A percentile compares a stretch with the other conserved stretches of the same genome.
Conservation (phyloP, 2,329 filamentous ascomycete genomes). For the Alternaria infectoria region DNA sequence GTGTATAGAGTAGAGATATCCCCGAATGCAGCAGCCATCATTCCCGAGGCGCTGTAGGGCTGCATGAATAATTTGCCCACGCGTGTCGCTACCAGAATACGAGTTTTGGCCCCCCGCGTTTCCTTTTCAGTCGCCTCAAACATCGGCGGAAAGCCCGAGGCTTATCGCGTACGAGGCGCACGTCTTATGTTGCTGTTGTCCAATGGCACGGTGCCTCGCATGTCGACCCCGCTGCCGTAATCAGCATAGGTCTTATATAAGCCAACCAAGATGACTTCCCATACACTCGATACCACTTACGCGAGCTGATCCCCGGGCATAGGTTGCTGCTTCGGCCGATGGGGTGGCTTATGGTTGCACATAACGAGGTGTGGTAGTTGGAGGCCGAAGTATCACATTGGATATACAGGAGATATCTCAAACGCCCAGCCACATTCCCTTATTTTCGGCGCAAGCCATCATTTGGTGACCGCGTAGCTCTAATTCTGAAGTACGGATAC, state of each 20-base stretch:
- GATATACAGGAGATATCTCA: not conserved
- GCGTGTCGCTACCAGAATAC: not conserved
- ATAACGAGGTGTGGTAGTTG: not conserved
- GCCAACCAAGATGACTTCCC: not conserved
- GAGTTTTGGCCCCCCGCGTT: not conserved
- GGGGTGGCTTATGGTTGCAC: not conserved
- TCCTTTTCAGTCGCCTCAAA: not conserved
- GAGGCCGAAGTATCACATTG: not conserved
- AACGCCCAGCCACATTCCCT: not conserved
- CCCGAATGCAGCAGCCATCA: not conserved
- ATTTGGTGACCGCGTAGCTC: too few relatives aligned
- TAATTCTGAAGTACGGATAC: not conserved
- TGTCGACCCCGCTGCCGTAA: constrained; percentile 17
- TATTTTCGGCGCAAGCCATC: not conserved
- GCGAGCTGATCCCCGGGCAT: not conserved
- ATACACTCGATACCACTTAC: not conserved
- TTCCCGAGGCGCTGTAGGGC: not conserved
- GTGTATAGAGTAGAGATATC: not conserved
- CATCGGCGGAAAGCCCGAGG: not conserved
- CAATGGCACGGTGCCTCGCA: constrained; percentile 6
- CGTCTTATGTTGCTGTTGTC: not conserved
- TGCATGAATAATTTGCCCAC: not conserved
- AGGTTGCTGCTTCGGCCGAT: not conserved
- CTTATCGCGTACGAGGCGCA: constrained; percentile 1
- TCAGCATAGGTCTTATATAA: constrained; percentile 13